These are phyloP conservation scores for Pythium monospermum DNA, from an alignment of 352 stramenopile species.

Conservation along the genomic window DNA sequence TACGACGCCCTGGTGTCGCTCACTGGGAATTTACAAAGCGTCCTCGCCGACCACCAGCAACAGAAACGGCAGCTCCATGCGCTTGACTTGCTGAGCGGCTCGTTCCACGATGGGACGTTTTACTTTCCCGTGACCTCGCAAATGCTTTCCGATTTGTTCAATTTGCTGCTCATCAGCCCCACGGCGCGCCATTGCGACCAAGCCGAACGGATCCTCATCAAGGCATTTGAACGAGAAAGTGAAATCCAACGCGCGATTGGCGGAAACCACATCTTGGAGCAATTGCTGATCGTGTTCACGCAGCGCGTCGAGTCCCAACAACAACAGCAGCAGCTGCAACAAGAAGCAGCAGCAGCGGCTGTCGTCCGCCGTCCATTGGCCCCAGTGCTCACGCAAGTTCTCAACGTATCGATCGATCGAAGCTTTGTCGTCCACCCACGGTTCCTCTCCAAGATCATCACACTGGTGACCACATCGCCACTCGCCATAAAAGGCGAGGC, in stretches of 20 bases:
- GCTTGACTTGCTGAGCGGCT: constrained; percentile 34
- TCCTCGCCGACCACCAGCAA: constrained; percentile 36
- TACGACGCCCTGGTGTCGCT: constrained; percentile 28
- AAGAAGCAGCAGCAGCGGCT: too few species aligned
- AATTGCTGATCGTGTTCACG: constrained; percentile 59
- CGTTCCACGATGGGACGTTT: constrained; percentile 21
- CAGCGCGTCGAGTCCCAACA: constrained; percentile 28
- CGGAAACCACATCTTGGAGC: constrained; percentile 60
- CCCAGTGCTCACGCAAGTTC: constrained; percentile 40
- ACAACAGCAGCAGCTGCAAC: too few species aligned
- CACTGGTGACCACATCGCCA: constrained; percentile 26
- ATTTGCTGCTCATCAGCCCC: constrained; percentile 50
- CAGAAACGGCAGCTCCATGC: constrained; percentile 38
- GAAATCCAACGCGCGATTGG: constrained; percentile 39
- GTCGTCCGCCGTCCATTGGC: constrained; percentile 19
- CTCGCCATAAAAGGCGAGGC: constrained; percentile 10
- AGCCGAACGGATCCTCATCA: constrained; percentile 43
- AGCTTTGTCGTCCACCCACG: constrained; percentile 47
- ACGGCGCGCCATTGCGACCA: constrained; percentile 32
- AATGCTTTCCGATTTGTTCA: constrained; percentile 57
- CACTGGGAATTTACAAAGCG: constrained; percentile 20
- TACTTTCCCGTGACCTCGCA: constrained; percentile 48
- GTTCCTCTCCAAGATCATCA: constrained; percentile 50
- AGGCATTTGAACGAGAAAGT: constrained; percentile 38
- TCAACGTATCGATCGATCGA: constrained; percentile 42